A percentile compares a stretch with the other conserved stretches of the same genome.
phyloP scores from a whole-genome alignment of 164 flowering plant species.

The Santalum album region DNA sequence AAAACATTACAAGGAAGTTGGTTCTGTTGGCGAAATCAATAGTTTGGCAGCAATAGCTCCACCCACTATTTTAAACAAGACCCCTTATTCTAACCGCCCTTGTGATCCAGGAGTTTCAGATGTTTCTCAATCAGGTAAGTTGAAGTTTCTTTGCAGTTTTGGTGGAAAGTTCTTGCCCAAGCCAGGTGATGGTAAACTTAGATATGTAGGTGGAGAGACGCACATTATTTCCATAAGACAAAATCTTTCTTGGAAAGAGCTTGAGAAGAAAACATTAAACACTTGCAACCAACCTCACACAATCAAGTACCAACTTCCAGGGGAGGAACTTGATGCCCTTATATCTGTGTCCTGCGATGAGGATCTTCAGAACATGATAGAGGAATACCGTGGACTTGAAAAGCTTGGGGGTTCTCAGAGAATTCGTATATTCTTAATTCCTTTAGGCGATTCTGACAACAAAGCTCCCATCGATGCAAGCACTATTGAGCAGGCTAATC shows the following conservation, averaged over 20 bases:
- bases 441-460: constrained; percentile 21
- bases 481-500: constrained; percentile 17
- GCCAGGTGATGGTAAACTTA: constrained; percentile 34
- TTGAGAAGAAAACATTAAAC: constrained; percentile 22
- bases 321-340: constrained; percentile 23
- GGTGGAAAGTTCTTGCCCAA: constrained; percentile 34
- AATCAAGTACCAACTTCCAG: constrained; percentile 23
- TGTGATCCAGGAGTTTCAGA: constrained; percentile 14
- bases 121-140: constrained; percentile 19
- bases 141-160: constrained; percentile 35
- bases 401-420: constrained; percentile 22
- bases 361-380: constrained; percentile 34
- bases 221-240: constrained; percentile 22
- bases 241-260: constrained; percentile 27
- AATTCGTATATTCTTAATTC: constrained; percentile 26
- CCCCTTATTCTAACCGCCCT: constrained; percentile 15
- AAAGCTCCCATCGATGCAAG: constrained; percentile 17
- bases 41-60: constrained; percentile 6
- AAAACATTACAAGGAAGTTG: constrained; percentile 7
- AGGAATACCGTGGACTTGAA: constrained; percentile 31
- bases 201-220: constrained; percentile 38
- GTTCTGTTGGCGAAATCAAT: constrained; percentile 12
- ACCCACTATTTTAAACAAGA: constrained; percentile 5
- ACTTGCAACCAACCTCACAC: constrained; percentile 31
- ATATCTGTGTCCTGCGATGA: constrained; percentile 37